Conservation (phyloP, 108 stramenopile species). For the Skeletonema tropicum region DNA sequence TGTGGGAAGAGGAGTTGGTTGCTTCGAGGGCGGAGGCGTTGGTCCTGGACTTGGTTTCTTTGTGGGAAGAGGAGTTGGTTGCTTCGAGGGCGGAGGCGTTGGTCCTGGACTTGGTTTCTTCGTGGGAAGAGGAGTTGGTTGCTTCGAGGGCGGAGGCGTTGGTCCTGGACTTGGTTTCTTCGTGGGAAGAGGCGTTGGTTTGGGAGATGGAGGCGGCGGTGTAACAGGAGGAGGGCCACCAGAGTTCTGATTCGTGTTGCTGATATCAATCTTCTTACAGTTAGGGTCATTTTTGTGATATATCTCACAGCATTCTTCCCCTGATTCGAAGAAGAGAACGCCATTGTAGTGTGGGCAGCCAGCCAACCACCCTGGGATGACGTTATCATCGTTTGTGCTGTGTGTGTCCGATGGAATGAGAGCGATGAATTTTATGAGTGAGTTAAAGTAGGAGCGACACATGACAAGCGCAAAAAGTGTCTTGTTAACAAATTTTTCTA, state of each 20-base stretch:
- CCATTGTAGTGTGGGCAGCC: background rate
- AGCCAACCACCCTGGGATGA: background rate
- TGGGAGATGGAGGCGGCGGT: background rate
- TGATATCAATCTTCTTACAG: background rate
- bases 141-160: background rate
- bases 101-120: background rate
- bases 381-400: background rate
- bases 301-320: background rate
- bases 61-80: background rate
- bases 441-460: background rate
- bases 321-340: background rate
- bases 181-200: background rate
- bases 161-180: background rate
- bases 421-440: background rate
- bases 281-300: background rate
- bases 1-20: background rate
- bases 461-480: background rate
- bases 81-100: background rate
- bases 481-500: background rate
- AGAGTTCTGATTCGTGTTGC: background rate
- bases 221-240: background rate
- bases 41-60: background rate
- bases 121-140: background rate
- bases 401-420: background rate
- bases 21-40: no score